A percentile compares a stretch with the other conserved stretches of the same genome.
These are phyloP conservation scores for Themeda triandra DNA, from an alignment of 176 grass and related monocot genomes.

Conservation along the genomic window DNA sequence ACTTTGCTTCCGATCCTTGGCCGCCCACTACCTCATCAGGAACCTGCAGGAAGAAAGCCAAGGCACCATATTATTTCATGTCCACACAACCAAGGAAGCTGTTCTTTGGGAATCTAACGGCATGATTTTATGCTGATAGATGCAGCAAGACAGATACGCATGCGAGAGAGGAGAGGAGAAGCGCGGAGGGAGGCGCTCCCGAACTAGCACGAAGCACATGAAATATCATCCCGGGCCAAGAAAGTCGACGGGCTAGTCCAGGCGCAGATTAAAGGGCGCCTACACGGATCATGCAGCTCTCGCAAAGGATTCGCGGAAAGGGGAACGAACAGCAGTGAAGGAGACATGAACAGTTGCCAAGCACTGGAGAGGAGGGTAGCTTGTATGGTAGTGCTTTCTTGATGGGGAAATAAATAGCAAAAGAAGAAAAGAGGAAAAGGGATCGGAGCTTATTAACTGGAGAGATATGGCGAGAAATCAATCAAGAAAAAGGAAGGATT, in stretches of 20 bases:
- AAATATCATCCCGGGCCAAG: slow-evolving; percentile 58
- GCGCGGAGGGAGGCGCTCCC: not conserved
- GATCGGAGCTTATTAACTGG: not conserved
- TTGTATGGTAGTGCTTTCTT: slow-evolving; percentile 47
- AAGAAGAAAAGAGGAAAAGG: slow-evolving; percentile 21
- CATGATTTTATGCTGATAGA: slow-evolving; percentile 87
- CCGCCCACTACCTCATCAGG: slow-evolving; percentile 29
- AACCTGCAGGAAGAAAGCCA: slow-evolving; percentile 43
- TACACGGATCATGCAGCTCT: not conserved
- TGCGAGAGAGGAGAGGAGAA: not conserved
- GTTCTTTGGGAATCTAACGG: slow-evolving; percentile 14
- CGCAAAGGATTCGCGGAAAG: slow-evolving; percentile 30
- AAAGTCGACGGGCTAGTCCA: not conserved
- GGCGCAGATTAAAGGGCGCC: slow-evolving; percentile 17
- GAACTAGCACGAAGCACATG: slow-evolving; percentile 48
- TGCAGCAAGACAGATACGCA: slow-evolving; percentile 17
- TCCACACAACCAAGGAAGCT: slow-evolving; percentile 35
- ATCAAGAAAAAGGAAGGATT: slow-evolving; percentile 15
- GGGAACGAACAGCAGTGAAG: slow-evolving; percentile 12
- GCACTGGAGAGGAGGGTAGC: slow-evolving; percentile 12
- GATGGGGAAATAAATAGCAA: slow-evolving; percentile 59
- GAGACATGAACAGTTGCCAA: slow-evolving; percentile 47
- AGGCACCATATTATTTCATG: slow-evolving; percentile 82
- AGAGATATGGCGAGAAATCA: slow-evolving; percentile 12
- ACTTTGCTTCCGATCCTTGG: slow-evolving; percentile 16